These are phyloP conservation scores for Platanus orientalis DNA, from an alignment of 164 flowering plant genomes.

Conservation along the genomic window DNA sequence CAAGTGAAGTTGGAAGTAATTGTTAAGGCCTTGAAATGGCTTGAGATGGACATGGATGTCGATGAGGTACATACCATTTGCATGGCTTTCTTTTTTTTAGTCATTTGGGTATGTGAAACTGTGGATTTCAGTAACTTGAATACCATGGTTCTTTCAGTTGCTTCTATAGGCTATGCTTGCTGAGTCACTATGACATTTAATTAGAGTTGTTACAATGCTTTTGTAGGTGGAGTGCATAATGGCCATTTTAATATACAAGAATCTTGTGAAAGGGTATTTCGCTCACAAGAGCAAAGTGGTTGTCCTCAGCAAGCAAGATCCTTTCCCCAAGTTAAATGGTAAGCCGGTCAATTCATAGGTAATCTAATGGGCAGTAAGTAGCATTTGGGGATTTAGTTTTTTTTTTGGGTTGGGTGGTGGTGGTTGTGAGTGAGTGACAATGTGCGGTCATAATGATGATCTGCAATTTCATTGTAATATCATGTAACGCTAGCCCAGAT, in stretches of 20 bases:
- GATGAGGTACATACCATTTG: constrained; percentile 61
- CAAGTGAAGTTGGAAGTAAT: constrained; percentile 89
- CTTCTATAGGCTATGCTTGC: too few relatives aligned
- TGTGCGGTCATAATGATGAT: too few relatives aligned
- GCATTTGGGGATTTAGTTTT: background rate
- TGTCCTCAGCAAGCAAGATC: constrained; percentile 95
- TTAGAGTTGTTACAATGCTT: background rate
- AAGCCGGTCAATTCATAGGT: constrained; percentile 66
- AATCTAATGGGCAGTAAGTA: background rate
- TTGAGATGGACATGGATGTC: constrained; percentile 88
- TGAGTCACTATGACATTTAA: background rate
- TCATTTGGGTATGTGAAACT: background rate
- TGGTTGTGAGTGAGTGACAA: too few relatives aligned
- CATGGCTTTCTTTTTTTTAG: background rate
- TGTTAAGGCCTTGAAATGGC: constrained; percentile 91
- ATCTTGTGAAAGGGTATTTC: constrained; percentile 94
- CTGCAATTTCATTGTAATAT: too few relatives aligned
- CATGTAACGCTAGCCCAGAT: too few relatives aligned
- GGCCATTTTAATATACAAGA: constrained; percentile 84
- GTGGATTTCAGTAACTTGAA: too few relatives aligned
- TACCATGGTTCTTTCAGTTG: too few relatives aligned
- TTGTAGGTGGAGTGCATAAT: constrained; percentile 91
- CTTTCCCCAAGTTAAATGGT: constrained; percentile 83
- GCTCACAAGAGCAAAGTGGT: constrained; percentile 97
- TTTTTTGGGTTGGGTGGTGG: too few relatives aligned